Base-by-base conservation (phyloP, 495 filamentous ascomycete genomes). In the Peziza echinospora region DNA sequence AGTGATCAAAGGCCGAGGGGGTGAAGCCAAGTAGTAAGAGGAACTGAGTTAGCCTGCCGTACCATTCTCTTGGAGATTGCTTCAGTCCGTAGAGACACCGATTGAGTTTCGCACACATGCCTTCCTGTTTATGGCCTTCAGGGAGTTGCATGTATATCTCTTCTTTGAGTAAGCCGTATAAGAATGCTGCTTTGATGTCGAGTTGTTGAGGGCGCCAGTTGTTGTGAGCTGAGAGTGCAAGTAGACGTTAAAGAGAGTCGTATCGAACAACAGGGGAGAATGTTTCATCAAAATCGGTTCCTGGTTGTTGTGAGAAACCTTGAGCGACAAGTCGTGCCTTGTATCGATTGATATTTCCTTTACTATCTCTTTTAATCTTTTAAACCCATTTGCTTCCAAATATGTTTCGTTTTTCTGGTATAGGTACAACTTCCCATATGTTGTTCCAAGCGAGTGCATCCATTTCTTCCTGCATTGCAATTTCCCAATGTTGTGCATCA, bases 241-340 rank as follows among this genome's bases (percentile, higher is more conserved):
- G 26, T 17, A 57, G 21, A 0, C 53, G 21, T 16, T 41, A 24
- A 23, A 52, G 23, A 40, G 49, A 37, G 24, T 39, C 43, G 8
- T 40, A 46, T 16, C 39, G 37, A 17, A 42, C 49, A 22, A 52
- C 50, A 10, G 55, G 47, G 13, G 49, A 49, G 44, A 60, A 61
- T 1, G 52, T 58, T n/a, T 61, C 51, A 16, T 49, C 43, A 41
- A 49, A 61, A 26, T 61, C 54, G n/a, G 56, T 22, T 17, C 57
- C 58, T 9, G 49, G 30, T 4, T 49, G 28, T 48, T 61, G 52
- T 4, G 48, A 39, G 21, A 48, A 58, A 16, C 58, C 58, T 49
- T 49, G 49, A 19, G 47, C 47, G 2, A 60, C 52, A 17, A 54
- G 23, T 26, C 49, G 16, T 7, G 54, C 58, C 40, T 61, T 61